Conservation (phyloP, 257 asterid species). For the Agastache rugosa region DNA sequence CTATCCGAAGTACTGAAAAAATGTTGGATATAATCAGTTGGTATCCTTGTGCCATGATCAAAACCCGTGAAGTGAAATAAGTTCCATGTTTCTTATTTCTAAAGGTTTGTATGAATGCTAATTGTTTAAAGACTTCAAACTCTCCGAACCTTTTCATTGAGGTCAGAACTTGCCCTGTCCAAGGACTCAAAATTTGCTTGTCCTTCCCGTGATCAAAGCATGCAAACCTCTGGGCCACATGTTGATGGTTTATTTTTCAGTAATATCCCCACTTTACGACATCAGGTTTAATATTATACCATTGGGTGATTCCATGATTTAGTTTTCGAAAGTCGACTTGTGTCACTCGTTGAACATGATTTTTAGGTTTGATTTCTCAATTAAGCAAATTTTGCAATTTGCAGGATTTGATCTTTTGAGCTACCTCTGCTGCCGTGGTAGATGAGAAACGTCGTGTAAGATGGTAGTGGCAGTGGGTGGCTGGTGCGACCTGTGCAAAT, state of each 20-base stretch:
- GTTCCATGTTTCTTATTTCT: too few species aligned
- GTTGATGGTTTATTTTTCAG: background rate
- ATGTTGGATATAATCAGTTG: background rate
- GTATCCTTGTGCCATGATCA: background rate
- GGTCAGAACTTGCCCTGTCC: too few species aligned
- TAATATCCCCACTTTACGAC: background rate
- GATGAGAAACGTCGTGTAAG: conserved; percentile 32
- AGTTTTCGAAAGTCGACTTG: background rate
- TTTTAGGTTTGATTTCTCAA: too few species aligned
- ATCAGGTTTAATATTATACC: too few species aligned
- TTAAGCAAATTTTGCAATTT: conserved; percentile 23
- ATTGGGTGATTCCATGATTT: too few species aligned
- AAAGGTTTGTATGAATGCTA: too few species aligned
- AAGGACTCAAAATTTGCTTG: too few species aligned
- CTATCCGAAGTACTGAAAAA: background rate
- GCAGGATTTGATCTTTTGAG: conserved; percentile 45
- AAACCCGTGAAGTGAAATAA: too few species aligned
- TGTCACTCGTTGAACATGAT: background rate
- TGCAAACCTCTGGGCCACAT: background rate
- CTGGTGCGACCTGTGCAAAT: conserved; percentile 29
- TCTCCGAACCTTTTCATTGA: too few species aligned
- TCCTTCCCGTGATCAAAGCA: background rate
- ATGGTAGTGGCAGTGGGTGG: conserved; percentile 27
- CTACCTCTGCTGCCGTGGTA: conserved; percentile 31
- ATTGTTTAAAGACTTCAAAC: too few species aligned